Conservation (phyloP, 805 yeast genomes). For the Myxozyma monticola region DNA sequence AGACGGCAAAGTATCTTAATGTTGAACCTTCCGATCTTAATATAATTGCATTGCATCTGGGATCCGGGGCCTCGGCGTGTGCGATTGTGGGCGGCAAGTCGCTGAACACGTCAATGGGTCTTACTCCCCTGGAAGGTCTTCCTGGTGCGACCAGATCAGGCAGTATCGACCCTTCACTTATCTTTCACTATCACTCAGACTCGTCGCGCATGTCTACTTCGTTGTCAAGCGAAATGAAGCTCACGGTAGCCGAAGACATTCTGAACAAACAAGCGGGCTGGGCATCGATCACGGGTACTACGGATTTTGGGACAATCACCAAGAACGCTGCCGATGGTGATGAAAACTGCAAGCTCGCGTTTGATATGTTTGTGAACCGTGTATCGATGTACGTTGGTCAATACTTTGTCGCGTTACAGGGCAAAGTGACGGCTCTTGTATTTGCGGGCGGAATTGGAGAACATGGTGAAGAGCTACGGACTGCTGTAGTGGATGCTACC, state of each 20-base stretch:
- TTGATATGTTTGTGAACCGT: conserved; percentile 29
- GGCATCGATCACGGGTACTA: conserved; percentile 29
- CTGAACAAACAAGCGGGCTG: conserved; percentile 28
- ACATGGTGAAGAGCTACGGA: conserved; percentile 19
- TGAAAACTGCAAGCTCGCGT: conserved; percentile 25
- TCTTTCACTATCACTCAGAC: conserved; percentile 27
- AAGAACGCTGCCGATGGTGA: conserved; percentile 13
- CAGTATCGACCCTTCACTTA: conserved; percentile 28
- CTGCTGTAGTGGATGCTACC: conserved; percentile 15
- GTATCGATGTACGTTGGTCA: conserved; percentile 26
- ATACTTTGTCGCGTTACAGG: conserved; percentile 26
- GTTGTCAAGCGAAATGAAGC: conserved; percentile 21
- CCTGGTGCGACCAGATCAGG: conserved; percentile 33
- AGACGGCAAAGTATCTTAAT: conserved; percentile 11
- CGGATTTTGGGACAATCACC: conserved; percentile 28
- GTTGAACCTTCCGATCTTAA: conserved; percentile 9
- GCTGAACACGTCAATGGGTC: conserved; percentile 31
- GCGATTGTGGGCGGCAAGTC: conserved; percentile 26
- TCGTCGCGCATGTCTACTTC: conserved; percentile 29
- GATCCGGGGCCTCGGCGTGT: conserved; percentile 32
- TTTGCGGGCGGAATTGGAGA: conserved; percentile 33
- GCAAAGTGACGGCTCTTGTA: conserved; percentile 24
- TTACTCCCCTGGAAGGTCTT: conserved; percentile 31
- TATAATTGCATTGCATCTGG: conserved; percentile 28
- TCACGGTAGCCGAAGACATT: conserved; percentile 31